These are phyloP conservation scores for Psidium guajava DNA, from an alignment of 345 rosid species.

Conservation along the genomic window DNA sequence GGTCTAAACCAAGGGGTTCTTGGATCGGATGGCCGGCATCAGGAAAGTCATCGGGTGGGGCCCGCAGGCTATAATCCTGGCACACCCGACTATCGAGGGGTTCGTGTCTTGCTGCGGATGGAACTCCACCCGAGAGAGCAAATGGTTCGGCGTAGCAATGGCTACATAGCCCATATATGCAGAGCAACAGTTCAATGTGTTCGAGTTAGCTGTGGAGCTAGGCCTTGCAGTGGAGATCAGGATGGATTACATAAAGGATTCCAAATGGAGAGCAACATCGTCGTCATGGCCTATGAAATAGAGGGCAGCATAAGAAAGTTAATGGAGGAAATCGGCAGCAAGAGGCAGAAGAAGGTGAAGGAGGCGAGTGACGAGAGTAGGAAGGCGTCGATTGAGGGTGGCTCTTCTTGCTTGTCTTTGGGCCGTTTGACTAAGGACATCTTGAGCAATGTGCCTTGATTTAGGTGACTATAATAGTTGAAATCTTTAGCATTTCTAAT, in stretches of 20 bases:
- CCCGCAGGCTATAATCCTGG: conserved; percentile 11
- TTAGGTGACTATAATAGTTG: not conserved
- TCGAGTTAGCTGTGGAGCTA: conserved; percentile 24
- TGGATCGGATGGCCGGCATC: conserved; percentile 18
- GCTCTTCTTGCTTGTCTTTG: conserved; percentile 23
- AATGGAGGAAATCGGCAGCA: conserved; percentile 17
- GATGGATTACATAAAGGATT: not conserved
- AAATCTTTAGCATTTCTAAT: not conserved
- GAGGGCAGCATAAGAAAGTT: conserved; percentile 24
- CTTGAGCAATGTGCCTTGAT: not conserved
- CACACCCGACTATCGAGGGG: conserved; percentile 17
- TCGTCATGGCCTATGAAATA: conserved; percentile 13
- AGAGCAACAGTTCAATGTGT: conserved; percentile 44
- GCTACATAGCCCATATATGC: conserved; percentile 43
- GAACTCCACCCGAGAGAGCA: conserved; percentile 40
- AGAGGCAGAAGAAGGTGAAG: conserved; percentile 18
- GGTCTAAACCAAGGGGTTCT: conserved; percentile 35
- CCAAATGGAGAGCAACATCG: not conserved
- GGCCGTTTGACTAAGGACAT: conserved; percentile 16
- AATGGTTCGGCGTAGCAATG: conserved; percentile 36
- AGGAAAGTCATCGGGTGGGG: conserved; percentile 56
- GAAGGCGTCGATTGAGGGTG: conserved; percentile 25
- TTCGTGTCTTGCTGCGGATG: conserved; percentile 51
- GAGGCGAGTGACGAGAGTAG: conserved; percentile 13
- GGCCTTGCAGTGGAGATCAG: conserved; percentile 17